Percentiles rank a stretch among this genome's conserved stretches.
Evolutionary conservation across 208 protist genomes (phyloP).

Genomic region (Acanthamoeba royreba): DNA sequence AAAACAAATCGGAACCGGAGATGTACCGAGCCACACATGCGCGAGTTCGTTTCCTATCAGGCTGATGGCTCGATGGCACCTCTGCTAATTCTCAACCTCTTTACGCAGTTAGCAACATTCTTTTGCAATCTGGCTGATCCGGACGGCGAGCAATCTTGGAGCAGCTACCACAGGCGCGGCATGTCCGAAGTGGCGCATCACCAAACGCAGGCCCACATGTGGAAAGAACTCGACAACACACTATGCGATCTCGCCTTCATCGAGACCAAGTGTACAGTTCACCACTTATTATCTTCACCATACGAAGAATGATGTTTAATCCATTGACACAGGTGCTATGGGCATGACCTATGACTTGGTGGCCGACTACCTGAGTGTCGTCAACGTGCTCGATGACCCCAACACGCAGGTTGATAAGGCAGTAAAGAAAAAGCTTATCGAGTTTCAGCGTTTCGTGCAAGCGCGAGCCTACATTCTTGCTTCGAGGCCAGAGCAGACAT

Average conservation of each 20-base stretch:
- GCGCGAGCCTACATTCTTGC: slow-evolving; percentile 23
- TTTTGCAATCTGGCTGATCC: slow-evolving; percentile 25
- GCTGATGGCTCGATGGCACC: background rate
- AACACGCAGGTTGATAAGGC: background rate
- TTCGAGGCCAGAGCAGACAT: slow-evolving; percentile 52
- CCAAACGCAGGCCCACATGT: slow-evolving; percentile 28
- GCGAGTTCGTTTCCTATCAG: background rate
- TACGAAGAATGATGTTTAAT: background rate
- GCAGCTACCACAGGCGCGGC: background rate
- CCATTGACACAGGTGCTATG: background rate
- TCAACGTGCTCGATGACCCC: background rate
- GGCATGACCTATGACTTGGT: slow-evolving; percentile 66
- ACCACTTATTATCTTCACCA: background rate
- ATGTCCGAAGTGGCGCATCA: slow-evolving; percentile 63
- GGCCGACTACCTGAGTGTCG: slow-evolving; percentile 48
- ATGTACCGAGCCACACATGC: background rate
- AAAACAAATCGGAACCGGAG: background rate
- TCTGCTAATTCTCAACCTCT: too few relatives aligned
- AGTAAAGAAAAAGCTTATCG: background rate
- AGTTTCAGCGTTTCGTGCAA: slow-evolving; percentile 53
- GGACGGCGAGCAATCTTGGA: background rate
- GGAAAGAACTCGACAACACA: background rate
- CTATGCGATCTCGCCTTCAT: slow-evolving; percentile 62
- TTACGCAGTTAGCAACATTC: slow-evolving; percentile 23
- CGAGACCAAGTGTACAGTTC: slow-evolving; percentile 47